Conservation (phyloP, 345 rosid species). For the Boechera divaricarpa region DNA sequence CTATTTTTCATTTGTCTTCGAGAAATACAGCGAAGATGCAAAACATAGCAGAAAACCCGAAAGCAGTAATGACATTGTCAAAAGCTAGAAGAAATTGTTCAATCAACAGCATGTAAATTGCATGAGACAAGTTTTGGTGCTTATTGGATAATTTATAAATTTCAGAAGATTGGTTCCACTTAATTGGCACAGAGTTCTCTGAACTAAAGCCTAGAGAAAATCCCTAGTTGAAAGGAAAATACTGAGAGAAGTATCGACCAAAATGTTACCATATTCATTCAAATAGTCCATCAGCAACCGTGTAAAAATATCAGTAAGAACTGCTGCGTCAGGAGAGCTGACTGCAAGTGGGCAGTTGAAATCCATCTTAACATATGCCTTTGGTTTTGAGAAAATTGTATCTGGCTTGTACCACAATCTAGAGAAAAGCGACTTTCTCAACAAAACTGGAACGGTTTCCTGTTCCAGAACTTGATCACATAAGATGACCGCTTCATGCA, state of each 20-base stretch:
- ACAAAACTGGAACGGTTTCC: constrained; percentile 64
- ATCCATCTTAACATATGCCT: constrained; percentile 80
- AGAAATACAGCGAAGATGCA: constrained; percentile 3
- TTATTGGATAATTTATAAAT: constrained; percentile 8
- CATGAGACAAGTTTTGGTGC: constrained; percentile 15
- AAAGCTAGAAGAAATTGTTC: constrained; percentile 24
- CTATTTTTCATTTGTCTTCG: not conserved
- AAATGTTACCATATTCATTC: constrained; percentile 87
- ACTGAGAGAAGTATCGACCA: not conserved
- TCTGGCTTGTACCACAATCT: constrained; percentile 91
- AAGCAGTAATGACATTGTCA: not conserved
- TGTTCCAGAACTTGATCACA: constrained; percentile 48
- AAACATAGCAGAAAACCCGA: not conserved
- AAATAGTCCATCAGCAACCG: constrained; percentile 82
- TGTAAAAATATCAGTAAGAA: constrained; percentile 73
- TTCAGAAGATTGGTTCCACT: constrained; percentile 16
- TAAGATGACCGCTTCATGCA: constrained; percentile 32
- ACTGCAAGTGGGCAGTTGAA: constrained; percentile 80
- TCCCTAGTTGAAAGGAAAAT: constrained; percentile 1
- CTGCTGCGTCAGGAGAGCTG: constrained; percentile 80
- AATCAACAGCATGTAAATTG: constrained; percentile 9
- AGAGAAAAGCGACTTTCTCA: constrained; percentile 69
- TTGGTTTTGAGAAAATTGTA: constrained; percentile 74
- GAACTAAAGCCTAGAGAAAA: not conserved
- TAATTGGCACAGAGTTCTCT: constrained; percentile 1